Evolutionary conservation across 2,329 filamentous ascomycete species (phyloP), one percentile per base, ranked within the genome.

Genomic region (Fusarium protoensiforme): DNA sequence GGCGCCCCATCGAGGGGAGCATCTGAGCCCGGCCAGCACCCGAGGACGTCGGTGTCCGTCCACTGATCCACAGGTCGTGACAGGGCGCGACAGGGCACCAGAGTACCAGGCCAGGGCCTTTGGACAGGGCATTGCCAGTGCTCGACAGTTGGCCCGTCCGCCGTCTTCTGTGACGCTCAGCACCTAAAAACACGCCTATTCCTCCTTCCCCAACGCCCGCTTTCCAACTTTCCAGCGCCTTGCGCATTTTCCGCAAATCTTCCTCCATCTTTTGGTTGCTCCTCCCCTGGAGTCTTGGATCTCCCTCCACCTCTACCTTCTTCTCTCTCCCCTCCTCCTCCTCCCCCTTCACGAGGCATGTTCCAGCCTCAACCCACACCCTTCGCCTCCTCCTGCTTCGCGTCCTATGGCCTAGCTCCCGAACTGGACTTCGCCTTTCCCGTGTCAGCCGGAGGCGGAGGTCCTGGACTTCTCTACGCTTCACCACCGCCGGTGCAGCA

Each of bases 331-430:
- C 69, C 58, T 68, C 61, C 53, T 56, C 68, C 61, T 62, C 53
- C 39, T 59, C 63, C 64, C 58, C 57, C 61, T 60, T 36, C 53
- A 48, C 58, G 65, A 77, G 85, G 82, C 80, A 90, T 89, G 87
- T 90, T 88, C 82, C 85, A 88, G 80, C 85, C 87, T 77, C 85
- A 88, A 75, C 83, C 86, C 63, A 86, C 85, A 62, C 84, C 87
- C 64, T 87, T 85, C 72, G 80, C 83, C 73, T 80, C 84, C 74
- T 85, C 84, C 76, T 83, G 80, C 75, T 83, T 82, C 74, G 71
- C 72, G 67, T 76, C 81, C 41, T 85, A 85, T 82, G 84, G 83
- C 75, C 77, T 86, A 76, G 80, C 66, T 65, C 58, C 69, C 56
- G 78, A 69, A 76, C 80, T 71, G 76, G 78, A 64, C 77, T 81